phyloP scores from a whole-genome alignment of 805 yeast genomes.

The Metschnikowia amazonensis region DNA sequence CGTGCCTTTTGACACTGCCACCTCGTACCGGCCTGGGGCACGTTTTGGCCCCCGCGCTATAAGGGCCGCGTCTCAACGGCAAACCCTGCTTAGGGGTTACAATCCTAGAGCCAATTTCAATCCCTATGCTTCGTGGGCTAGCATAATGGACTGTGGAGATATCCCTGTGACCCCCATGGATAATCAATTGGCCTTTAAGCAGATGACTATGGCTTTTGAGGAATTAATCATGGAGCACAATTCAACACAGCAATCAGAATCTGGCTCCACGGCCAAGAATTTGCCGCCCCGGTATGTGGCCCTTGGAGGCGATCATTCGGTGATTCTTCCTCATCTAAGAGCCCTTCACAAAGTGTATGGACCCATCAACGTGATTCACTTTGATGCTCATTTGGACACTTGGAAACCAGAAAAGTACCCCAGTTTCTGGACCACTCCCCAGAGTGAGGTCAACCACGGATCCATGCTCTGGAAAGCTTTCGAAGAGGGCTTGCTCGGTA shows the following conservation, averaged over 20 bases:
- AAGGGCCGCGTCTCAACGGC: constrained; percentile 67
- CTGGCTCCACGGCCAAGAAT: constrained; percentile 22
- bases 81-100: constrained; percentile 63
- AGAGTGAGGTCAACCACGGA: constrained; percentile 70
- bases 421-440: constrained; percentile 54
- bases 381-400: constrained; percentile 84
- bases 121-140: constrained; percentile 50
- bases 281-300: constrained; percentile 57
- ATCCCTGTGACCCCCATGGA: constrained; percentile 61
- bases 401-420: constrained; percentile 74
- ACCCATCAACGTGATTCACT: constrained; percentile 68
- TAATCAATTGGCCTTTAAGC: constrained; percentile 48
- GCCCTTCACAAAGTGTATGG: constrained; percentile 61
- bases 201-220: constrained; percentile 52
- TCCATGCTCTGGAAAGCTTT: constrained; percentile 82
- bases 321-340: constrained; percentile 68
- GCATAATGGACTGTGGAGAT: constrained; percentile 53
- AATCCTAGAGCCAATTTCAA: constrained; percentile 59
- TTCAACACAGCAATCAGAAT: constrained; percentile 16
- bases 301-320: constrained; percentile 81
- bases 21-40: constrained; percentile 75
- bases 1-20: constrained; percentile 81
- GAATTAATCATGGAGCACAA: constrained; percentile 48
- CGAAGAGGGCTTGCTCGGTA: constrained; percentile 61
- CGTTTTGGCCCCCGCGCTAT: constrained; percentile 78